phyloP scores from a whole-genome alignment of 495 filamentous ascomycete species.

The Podospora tetraspora region DNA sequence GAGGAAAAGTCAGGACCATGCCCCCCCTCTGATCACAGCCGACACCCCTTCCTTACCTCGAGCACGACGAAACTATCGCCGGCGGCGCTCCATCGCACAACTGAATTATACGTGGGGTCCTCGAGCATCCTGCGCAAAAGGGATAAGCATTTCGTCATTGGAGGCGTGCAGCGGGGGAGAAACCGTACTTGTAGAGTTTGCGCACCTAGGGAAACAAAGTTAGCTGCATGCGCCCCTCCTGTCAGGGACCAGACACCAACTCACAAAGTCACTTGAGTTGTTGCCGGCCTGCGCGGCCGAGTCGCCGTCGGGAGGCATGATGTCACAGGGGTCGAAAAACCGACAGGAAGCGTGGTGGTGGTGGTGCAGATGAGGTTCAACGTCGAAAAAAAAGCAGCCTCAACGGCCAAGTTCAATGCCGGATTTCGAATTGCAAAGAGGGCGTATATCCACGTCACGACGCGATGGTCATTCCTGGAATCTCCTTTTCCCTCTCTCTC shows the following conservation, averaged over 20 bases:
- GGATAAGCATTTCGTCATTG: conserved; percentile 20
- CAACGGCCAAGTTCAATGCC: not conserved
- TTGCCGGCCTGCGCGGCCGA: conserved; percentile 38
- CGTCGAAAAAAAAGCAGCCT: not conserved
- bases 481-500: not conserved
- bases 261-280: conserved; percentile 50
- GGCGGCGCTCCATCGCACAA: conserved; percentile 92
- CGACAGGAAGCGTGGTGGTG: not conserved
- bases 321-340: conserved; percentile 13
- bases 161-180: not conserved
- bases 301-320: conserved; percentile 42
- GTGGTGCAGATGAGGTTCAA: not conserved
- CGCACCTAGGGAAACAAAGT: conserved; percentile 60
- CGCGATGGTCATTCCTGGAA: not conserved
- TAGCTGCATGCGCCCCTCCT: conserved; percentile 4
- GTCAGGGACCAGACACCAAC: conserved; percentile 15
- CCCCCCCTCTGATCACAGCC: conserved; percentile 5
- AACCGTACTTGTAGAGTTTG: conserved; percentile 90
- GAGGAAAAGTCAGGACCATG: not conserved
- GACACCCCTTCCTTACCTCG: conserved; percentile 57
- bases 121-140: conserved; percentile 77
- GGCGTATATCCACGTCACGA: not conserved
- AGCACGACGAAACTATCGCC: conserved; percentile 96
- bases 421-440: not conserved
- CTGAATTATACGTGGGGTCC: conserved; percentile 83